Evolutionary conservation across 1,284 basidiomycete genomes (phyloP).

Genomic region (Malassezia arunalokei): DNA sequence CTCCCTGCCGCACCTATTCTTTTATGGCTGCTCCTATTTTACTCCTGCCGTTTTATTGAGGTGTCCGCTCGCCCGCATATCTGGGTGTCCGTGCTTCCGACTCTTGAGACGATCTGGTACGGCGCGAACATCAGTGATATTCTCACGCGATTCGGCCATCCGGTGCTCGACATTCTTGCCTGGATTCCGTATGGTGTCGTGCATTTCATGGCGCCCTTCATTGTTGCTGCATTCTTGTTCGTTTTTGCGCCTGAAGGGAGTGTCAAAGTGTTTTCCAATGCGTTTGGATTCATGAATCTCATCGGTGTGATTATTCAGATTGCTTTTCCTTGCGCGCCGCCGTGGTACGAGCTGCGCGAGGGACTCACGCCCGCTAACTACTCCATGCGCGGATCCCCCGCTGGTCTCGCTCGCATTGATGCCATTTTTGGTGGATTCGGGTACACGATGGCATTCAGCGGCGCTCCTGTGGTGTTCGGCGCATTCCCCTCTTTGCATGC

Average conservation of each 20-base stretch:
- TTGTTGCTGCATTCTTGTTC: constrained; percentile 58
- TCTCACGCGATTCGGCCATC: constrained; percentile 82
- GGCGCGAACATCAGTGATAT: constrained; percentile 95
- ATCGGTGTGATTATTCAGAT: constrained; percentile 79
- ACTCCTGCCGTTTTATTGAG: constrained; percentile 74
- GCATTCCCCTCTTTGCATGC: constrained; percentile 91
- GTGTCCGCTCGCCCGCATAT: constrained; percentile 62
- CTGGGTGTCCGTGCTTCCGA: constrained; percentile 82
- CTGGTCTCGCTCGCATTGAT: constrained; percentile 84
- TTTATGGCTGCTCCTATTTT: constrained; percentile 59
- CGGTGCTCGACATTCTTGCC: constrained; percentile 76
- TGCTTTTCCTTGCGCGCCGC: constrained; percentile 79
- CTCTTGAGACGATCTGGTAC: constrained; percentile 83
- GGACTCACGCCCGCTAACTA: constrained; percentile 91
- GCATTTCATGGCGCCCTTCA: constrained; percentile 68
- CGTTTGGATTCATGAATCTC: constrained; percentile 89
- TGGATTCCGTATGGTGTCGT: constrained; percentile 92
- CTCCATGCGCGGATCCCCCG: constrained; percentile 72
- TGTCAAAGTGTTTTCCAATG: constrained; percentile 72
- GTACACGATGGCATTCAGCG: constrained; percentile 74
- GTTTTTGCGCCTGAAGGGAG: constrained; percentile 65
- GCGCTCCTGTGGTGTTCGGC: constrained; percentile 86
- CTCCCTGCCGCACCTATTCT: constrained; percentile 77
- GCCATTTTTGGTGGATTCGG: constrained; percentile 64
- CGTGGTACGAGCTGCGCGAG: constrained; percentile 92